Evolutionary conservation across 2,329 filamentous ascomycete species (phyloP).

Genomic region (Sporothrix dimorphospora): DNA sequence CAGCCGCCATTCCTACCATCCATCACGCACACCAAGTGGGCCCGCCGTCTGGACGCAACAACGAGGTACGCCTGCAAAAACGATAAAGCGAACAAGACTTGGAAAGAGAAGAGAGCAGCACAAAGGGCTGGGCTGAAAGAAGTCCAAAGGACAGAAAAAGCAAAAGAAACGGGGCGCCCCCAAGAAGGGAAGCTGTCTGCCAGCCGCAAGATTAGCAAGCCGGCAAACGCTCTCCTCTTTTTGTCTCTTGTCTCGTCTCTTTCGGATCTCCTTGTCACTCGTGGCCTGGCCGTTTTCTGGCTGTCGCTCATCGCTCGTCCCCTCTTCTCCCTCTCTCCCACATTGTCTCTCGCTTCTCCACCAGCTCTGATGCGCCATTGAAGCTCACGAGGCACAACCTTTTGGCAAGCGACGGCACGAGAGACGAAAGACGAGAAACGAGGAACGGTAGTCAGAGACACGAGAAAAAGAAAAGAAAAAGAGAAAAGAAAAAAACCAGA

Average conservation of each 20-base stretch:
- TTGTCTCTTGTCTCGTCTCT: not conserved
- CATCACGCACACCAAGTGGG: constrained; percentile 27
- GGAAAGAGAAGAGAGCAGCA: not conserved
- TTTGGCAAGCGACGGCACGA: not conserved
- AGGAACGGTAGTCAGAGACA: no score
- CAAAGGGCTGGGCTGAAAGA: not conserved
- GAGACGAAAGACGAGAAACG: not conserved
- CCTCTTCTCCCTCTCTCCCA: not conserved
- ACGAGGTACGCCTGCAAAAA: not conserved
- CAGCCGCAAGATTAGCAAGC: constrained; percentile 17
- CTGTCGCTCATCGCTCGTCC: not conserved
- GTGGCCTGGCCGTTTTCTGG: not conserved
- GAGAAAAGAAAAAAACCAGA: not conserved
- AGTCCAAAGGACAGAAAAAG: not conserved
- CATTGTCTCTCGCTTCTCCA: constrained; percentile 18
- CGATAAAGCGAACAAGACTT: not conserved
- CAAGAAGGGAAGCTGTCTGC: not conserved
- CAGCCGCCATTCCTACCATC: constrained; percentile 28
- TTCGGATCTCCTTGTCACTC: not conserved
- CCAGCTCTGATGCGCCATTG: constrained; percentile 23
- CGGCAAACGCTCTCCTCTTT: not conserved
- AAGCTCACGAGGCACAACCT: constrained; percentile 19
- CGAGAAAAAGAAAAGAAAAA: not conserved
- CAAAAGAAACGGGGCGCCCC: constrained; percentile 2
- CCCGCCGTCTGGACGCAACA: constrained; percentile 3